Evolutionary conservation across 2,329 filamentous ascomycete genomes (phyloP).

Genomic region (Chaetomiaceae sp.): DNA sequence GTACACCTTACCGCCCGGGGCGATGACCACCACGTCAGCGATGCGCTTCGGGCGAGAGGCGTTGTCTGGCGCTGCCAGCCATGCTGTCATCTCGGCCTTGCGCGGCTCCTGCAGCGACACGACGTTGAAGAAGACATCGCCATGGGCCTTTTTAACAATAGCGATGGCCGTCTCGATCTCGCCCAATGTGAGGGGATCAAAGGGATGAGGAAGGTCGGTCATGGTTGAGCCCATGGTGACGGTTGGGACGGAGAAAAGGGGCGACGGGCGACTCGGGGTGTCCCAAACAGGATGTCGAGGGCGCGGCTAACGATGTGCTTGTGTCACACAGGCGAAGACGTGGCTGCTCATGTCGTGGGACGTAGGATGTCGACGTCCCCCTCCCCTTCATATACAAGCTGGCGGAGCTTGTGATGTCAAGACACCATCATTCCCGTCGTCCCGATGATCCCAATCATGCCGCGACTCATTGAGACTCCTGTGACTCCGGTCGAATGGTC

Average conservation of each 20-base stretch:
- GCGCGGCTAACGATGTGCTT: too few relatives aligned
- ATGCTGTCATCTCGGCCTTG: constrained; percentile 77
- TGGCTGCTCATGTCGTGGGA: too few relatives aligned
- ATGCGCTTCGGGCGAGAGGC: constrained; percentile 61
- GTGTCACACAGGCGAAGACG: too few relatives aligned
- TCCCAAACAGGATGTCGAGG: too few relatives aligned
- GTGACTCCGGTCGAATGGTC: not conserved
- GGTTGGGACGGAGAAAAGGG: too few relatives aligned
- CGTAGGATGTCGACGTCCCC: too few relatives aligned
- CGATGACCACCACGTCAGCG: constrained; percentile 80
- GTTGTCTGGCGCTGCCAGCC: constrained; percentile 62
- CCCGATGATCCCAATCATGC: too few relatives aligned
- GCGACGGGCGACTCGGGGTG: too few relatives aligned
- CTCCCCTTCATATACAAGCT: too few relatives aligned
- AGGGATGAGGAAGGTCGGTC: constrained; percentile 52
- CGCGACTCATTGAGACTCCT: too few relatives aligned
- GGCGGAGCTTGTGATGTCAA: not conserved
- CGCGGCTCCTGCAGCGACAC: constrained; percentile 80
- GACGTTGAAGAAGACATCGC: constrained; percentile 76
- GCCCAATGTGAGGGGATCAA: constrained; percentile 67
- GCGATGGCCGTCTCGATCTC: constrained; percentile 71
- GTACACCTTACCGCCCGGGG: constrained; percentile 70
- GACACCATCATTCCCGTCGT: not conserved
- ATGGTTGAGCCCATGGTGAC: constrained; percentile 16
- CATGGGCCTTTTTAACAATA: constrained; percentile 64